Base-by-base conservation (phyloP, 2,329 filamentous ascomycete species). In the Thielaviopsis musarum region DNA sequence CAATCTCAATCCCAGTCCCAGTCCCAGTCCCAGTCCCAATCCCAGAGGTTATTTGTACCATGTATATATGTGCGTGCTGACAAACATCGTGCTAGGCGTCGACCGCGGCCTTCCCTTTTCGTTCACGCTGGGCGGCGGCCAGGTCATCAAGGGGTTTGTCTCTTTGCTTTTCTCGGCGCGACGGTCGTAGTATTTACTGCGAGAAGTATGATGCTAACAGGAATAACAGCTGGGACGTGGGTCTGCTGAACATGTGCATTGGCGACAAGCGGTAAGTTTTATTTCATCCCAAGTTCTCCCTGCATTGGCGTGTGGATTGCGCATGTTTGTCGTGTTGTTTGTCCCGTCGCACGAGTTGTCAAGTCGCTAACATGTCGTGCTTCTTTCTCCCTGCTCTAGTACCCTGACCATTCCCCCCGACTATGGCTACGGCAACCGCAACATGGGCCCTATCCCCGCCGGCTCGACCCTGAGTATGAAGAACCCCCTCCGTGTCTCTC, bases 161-260 rank as follows among this genome's bases (percentile, higher is more conserved):
- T 34, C 52, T 21, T 21, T 53, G 26, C 41, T 17, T 13, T 15
- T 34, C 26, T 26, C 55, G 9, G 19, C n/a, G 21, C 28, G n/a
- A 22, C 24, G 45, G 12, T 10, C 10, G 30, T 5, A 22, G 28
- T 49, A 21, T 45, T 24, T 22, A 7, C 13, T 61, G 51, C 64
- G 66, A 65, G 66, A 66, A 19, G 63, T 15, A 15, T 19, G 2
- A 26, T 41, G 55, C 59, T 60, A 54, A 60, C 49, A 54, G 15
- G 13, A 26, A 24, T 15, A 59, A 52, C 63, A 88, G 84, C 68
- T 96, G 91, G 91, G 91, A 97, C 67, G 73, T 94, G 69, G 91
- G 91, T 56, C 79, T 97, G 48, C 66, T 93, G 58, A 88, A 88
- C 68, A 96, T 97, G 91, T 97, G 93, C 73, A 86, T 94, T 66